phyloP scores from a whole-genome alignment of 305 asterid genomes.

The Plantago coronopus region DNA sequence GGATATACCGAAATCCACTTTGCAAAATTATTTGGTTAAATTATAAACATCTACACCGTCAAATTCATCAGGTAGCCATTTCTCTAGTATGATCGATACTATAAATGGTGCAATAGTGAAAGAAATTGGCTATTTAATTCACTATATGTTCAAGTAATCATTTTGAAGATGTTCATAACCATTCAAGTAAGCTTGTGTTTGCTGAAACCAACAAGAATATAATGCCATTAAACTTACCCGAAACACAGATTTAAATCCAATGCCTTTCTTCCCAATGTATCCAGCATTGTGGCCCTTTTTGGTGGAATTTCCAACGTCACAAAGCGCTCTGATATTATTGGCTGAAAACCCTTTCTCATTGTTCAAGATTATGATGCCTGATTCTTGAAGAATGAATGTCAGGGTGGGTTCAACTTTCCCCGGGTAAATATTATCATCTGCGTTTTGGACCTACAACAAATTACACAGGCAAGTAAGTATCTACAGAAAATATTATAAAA shows the following conservation, averaged over 20 bases:
- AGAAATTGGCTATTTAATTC: constrained; percentile 1
- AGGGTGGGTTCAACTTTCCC: constrained; percentile 77
- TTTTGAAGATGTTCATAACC: constrained; percentile 10
- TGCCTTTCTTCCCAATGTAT: constrained; percentile 98
- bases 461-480: constrained; percentile 16
- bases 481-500: constrained; percentile 12
- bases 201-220: constrained; percentile 16
- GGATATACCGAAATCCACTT: not conserved
- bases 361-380: constrained; percentile 66
- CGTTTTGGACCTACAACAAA: constrained; percentile 85
- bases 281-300: constrained; percentile 66
- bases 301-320: constrained; percentile 96
- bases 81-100: constrained; percentile 11
- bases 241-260: constrained; percentile 96
- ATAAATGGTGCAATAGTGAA: constrained; percentile 3
- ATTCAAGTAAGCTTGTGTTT: constrained; percentile 15
- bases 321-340: constrained; percentile 77
- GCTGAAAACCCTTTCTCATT: constrained; percentile 84
- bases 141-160: not conserved
- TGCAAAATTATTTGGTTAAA: constrained; percentile 1
- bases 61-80: not conserved
- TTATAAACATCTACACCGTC: constrained; percentile 1
- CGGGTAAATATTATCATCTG: constrained; percentile 85
- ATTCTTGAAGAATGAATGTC: constrained; percentile 74
- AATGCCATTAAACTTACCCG: constrained; percentile 45